A percentile compares a stretch with the other conserved stretches of the same genome.
These are phyloP conservation scores for Pseudoscleropodium purum DNA, from an alignment of 225 moss, liverwort and hornwort species.

Conservation along the genomic window DNA sequence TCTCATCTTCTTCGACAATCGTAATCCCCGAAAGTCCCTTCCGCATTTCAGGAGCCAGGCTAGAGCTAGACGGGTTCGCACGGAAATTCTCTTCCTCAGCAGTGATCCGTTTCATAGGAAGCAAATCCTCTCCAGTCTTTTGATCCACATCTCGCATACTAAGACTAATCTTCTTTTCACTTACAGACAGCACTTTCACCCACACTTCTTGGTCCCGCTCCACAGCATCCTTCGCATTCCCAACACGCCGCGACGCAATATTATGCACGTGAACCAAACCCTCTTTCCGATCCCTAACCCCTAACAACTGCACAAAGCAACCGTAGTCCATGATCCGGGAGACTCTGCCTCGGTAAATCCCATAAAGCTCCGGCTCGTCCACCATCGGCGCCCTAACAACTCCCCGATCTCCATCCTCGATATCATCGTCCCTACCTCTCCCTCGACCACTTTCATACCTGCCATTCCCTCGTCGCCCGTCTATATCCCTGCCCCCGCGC, in stretches of 20 bases:
- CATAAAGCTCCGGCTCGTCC: constrained; percentile 78
- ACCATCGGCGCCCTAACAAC: constrained; percentile 9
- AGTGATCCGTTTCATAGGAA: constrained; percentile 71
- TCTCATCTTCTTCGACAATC: constrained; percentile 89
- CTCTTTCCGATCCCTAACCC: constrained; percentile 80
- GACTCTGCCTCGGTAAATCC: constrained; percentile 73
- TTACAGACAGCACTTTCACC: constrained; percentile 83
- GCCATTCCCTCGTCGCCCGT: constrained; percentile 21
- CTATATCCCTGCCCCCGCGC: not conserved
- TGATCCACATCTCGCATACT: constrained; percentile 96
- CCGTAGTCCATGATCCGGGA: constrained; percentile 96
- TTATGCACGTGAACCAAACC: constrained; percentile 83
- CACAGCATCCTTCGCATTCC: constrained; percentile 90
- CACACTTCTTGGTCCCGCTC: constrained; percentile 95
- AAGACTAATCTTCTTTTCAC: constrained; percentile 81
- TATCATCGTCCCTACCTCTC: constrained; percentile 13
- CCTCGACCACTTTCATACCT: constrained; percentile 22
- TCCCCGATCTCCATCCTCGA: constrained; percentile 14
- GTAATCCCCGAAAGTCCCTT: constrained; percentile 89
- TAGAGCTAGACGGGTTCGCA: constrained; percentile 81
- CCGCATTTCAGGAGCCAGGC: constrained; percentile 56
- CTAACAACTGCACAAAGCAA: constrained; percentile 81
- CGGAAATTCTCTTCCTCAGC: constrained; percentile 63
- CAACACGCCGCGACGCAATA: constrained; percentile 75
- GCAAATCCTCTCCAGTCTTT: constrained; percentile 79